phyloP scores from a whole-genome alignment of 352 stramenopile species.

The Phytophthora podocarpi region DNA sequence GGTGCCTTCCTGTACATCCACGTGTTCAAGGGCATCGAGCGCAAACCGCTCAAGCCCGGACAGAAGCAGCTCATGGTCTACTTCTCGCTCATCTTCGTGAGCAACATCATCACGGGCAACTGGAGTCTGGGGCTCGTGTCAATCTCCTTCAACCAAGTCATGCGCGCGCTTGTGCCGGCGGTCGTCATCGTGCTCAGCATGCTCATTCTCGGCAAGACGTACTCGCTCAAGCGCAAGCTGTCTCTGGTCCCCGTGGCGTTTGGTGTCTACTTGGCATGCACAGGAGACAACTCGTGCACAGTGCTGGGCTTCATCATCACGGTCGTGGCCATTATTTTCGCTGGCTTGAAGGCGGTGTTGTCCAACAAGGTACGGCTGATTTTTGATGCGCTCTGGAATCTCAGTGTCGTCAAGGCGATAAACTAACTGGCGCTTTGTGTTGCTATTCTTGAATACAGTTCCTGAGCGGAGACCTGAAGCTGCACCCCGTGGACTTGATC shows the following conservation, averaged over 20 bases:
- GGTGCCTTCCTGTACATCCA: conserved; percentile 84
- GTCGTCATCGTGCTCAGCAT: conserved; percentile 85
- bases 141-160: conserved; percentile 96
- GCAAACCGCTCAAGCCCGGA: conserved; percentile 61
- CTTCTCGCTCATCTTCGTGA: conserved; percentile 93
- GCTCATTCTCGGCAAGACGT: conserved; percentile 78
- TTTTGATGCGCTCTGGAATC: neutral
- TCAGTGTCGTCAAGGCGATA: neutral
- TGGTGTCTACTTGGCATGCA: conserved; percentile 85
- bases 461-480: conserved; percentile 92
- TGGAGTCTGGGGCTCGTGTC: conserved; percentile 91
- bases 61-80: conserved; percentile 86
- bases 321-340: conserved; percentile 87
- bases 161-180: conserved; percentile 84
- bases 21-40: conserved; percentile 66
- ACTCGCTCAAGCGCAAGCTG: conserved; percentile 75
- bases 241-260: conserved; percentile 81
- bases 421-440: conserved; percentile 7
- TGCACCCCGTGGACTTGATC: conserved; percentile 93
- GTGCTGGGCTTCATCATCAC: conserved; percentile 91
- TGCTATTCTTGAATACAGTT: conserved; percentile 48
- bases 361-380: conserved; percentile 73
- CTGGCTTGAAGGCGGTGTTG: conserved; percentile 92
- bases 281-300: conserved; percentile 90
- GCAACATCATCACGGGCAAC: conserved; percentile 96